Evolutionary conservation across 805 yeast species (phyloP).

Genomic region (Suhomyces emberorum): DNA sequence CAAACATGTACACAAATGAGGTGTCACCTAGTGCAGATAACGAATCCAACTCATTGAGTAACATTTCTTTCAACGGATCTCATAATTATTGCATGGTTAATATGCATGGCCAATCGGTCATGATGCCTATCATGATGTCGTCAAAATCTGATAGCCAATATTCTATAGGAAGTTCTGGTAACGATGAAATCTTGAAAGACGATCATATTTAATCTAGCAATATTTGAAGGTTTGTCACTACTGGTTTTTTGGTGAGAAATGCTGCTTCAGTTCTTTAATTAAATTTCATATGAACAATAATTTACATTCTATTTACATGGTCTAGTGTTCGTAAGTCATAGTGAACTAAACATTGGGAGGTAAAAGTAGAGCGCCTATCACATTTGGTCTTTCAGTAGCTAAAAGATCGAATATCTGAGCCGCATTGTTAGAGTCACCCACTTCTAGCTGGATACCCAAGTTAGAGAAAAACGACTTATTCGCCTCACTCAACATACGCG

Average conservation of each 20-base stretch:
- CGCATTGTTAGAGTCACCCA: slow-evolving; percentile 60
- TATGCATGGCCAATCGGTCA: slow-evolving; percentile 10
- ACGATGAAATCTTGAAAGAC: neutral
- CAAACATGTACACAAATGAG: slow-evolving; percentile 16
- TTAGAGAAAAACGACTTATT: slow-evolving; percentile 48
- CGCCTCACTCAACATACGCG: slow-evolving; percentile 59
- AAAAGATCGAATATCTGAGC: slow-evolving; percentile 69
- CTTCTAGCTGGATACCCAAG: slow-evolving; percentile 68
- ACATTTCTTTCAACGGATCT: slow-evolving; percentile 10
- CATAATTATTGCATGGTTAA: slow-evolving; percentile 8
- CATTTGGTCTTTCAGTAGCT: slow-evolving; percentile 75
- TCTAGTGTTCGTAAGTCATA: no score
- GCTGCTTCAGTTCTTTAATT: neutral
- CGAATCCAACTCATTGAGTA: slow-evolving; percentile 5
- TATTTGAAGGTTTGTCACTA: no score
- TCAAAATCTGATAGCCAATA: slow-evolving; percentile 1
- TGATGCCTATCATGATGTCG: slow-evolving; percentile 9
- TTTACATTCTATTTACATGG: neutral
- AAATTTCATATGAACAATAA: neutral
- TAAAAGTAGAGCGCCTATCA: slow-evolving; percentile 68
- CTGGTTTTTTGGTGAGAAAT: neutral
- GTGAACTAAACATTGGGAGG: slow-evolving; percentile 64
- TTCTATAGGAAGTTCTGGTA: neutral
- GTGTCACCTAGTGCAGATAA: slow-evolving; percentile 11
- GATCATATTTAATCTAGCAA: neutral